Evolutionary conservation across 352 stramenopile species (phyloP).

Genomic region (Phytophthora agathidicida): DNA sequence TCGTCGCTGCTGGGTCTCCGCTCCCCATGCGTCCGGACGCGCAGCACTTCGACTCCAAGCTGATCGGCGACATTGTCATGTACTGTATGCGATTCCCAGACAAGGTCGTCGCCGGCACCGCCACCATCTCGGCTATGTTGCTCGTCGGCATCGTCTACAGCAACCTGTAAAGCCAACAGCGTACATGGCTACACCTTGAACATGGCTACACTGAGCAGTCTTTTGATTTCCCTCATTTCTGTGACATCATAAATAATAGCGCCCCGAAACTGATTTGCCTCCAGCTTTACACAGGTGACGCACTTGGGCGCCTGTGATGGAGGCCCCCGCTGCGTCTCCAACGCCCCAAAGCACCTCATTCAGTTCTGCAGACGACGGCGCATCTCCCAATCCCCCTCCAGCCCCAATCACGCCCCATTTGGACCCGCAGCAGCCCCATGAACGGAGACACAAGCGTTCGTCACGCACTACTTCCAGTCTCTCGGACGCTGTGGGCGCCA

Average conservation of each 20-base stretch:
- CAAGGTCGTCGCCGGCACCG: conserved; percentile 48
- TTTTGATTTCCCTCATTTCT: conserved; percentile 1
- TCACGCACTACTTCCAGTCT: conserved; percentile 1
- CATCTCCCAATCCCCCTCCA: conserved; percentile 7
- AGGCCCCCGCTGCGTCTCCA: conserved; percentile 23
- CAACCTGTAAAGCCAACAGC: conserved; percentile 33
- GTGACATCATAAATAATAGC: conserved; percentile 16
- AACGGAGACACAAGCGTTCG: conserved; percentile 20
- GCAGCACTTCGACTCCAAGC: conserved; percentile 64
- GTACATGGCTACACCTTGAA: conserved; percentile 13
- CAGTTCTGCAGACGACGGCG: conserved; percentile 10
- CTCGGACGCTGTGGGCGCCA: conserved; percentile 31
- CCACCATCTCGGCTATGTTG: conserved; percentile 49
- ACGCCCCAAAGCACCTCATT: neutral
- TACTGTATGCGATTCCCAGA: conserved; percentile 61
- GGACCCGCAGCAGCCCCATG: conserved; percentile 28
- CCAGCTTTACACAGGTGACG: neutral
- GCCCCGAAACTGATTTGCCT: conserved; percentile 28
- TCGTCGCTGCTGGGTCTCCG: conserved; percentile 40
- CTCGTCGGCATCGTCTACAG: conserved; percentile 51
- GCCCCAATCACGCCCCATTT: conserved; percentile 21
- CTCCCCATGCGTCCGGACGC: conserved; percentile 56
- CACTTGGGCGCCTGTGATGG: conserved; percentile 16
- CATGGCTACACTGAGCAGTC: conserved; percentile 5
- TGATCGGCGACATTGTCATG: conserved; percentile 55